Percentiles rank a stretch among this genome's conserved stretches.
phyloP scores from a whole-genome alignment of 1,284 basidiomycete species.

The Sporisorium sorghi region DNA sequence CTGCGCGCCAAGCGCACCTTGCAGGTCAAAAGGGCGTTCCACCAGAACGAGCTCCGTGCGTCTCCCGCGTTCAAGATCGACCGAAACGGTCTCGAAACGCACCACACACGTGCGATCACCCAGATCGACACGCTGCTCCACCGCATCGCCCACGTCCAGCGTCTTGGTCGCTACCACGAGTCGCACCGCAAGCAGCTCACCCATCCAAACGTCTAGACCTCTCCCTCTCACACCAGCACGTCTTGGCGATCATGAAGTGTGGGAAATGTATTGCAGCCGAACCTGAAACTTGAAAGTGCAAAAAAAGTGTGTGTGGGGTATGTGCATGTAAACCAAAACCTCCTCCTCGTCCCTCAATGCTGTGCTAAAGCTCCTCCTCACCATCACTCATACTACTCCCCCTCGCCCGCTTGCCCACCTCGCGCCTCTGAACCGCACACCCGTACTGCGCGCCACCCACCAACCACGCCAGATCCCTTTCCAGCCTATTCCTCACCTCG shows the following conservation, averaged over 20 bases:
- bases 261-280: background rate
- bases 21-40: background rate
- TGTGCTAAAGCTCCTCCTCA: constrained; percentile 36
- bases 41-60: background rate
- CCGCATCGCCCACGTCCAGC: constrained; percentile 9
- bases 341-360: too few relatives aligned
- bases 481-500: constrained; percentile 44
- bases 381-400: constrained; percentile 45
- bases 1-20: constrained; percentile 11
- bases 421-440: constrained; percentile 15
- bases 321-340: background rate
- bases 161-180: constrained; percentile 6
- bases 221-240: background rate
- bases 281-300: background rate
- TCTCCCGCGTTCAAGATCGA: background rate
- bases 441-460: constrained; percentile 36
- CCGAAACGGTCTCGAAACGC: background rate
- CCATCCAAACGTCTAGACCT: background rate
- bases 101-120: constrained; percentile 3
- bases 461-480: constrained; percentile 58
- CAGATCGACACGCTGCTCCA: constrained; percentile 8
- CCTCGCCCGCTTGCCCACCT: constrained; percentile 30
- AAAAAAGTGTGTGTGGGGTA: background rate
- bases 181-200: background rate
- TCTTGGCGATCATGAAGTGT: background rate